Evolutionary conservation across 495 filamentous ascomycete genomes (phyloP).

Genomic region (Pyrenopolyporus hunteri): DNA sequence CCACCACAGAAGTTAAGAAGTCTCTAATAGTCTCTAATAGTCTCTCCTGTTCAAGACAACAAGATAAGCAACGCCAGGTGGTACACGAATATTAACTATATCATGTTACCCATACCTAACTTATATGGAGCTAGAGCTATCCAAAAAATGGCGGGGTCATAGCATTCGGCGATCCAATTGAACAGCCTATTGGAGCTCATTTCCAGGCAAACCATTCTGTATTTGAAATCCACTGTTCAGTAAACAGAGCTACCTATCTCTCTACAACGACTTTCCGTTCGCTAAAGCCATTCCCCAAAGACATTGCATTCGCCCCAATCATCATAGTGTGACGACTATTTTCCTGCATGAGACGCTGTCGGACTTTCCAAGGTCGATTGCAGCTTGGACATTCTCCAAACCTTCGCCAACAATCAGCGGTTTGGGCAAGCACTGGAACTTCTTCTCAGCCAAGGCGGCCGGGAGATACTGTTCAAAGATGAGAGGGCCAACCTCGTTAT

Average conservation of each 20-base stretch:
- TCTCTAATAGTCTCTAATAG: no score
- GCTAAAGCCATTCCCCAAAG: neutral
- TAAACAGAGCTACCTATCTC: neutral
- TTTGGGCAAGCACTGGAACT: conserved; percentile 28
- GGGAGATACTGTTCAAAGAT: conserved; percentile 35
- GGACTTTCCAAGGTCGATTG: conserved; percentile 25
- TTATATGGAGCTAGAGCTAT: no score
- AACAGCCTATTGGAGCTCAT: no score
- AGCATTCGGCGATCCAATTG: no score
- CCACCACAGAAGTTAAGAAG: no score
- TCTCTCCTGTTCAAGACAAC: no score
- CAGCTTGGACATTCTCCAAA: conserved; percentile 33
- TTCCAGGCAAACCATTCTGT: no score
- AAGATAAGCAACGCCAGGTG: no score
- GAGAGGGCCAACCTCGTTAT: conserved; percentile 31
- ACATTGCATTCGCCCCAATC: neutral
- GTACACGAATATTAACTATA: no score
- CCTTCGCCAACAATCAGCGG: conserved; percentile 35
- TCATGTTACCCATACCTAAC: no score
- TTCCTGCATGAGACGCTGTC: conserved; percentile 33
- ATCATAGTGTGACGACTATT: conserved; percentile 34
- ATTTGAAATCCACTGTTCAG: neutral
- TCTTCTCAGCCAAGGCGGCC: conserved; percentile 22
- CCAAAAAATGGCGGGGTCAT: no score
- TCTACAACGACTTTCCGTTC: neutral